Conservation (phyloP, 1,284 basidiomycete genomes). For the Ustilago lituana region DNA sequence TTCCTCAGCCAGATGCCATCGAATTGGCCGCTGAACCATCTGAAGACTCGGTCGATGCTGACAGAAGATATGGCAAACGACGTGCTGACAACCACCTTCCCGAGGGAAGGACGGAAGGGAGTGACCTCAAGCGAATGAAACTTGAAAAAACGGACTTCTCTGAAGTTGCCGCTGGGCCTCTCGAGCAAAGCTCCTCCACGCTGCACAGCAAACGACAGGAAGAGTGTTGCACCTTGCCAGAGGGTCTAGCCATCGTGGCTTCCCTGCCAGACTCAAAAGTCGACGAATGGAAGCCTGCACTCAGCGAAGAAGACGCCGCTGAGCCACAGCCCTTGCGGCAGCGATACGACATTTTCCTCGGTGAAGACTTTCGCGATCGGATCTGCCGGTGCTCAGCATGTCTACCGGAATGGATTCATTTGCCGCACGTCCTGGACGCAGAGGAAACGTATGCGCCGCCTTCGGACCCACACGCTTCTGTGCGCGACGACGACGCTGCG, state of each 20-base stretch:
- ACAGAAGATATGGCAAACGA: slow-evolving; percentile 21
- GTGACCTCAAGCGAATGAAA: slow-evolving; percentile 22
- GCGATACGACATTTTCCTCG: slow-evolving; percentile 62
- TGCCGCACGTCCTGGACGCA: slow-evolving; percentile 66
- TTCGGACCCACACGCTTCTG: slow-evolving; percentile 35
- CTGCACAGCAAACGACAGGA: background rate
- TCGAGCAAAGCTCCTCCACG: background rate
- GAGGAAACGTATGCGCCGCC: slow-evolving; percentile 68
- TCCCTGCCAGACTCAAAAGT: slow-evolving; percentile 20
- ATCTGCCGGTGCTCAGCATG: slow-evolving; percentile 66
- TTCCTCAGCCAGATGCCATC: background rate
- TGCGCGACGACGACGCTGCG: slow-evolving; percentile 50
- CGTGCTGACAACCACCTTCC: slow-evolving; percentile 10
- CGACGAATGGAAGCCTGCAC: slow-evolving; percentile 36
- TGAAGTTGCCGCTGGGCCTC: background rate
- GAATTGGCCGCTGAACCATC: background rate
- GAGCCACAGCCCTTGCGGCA: background rate
- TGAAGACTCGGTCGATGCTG: background rate
- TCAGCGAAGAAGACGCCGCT: slow-evolving; percentile 13
- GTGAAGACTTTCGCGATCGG: slow-evolving; percentile 63
- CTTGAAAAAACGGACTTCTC: background rate
- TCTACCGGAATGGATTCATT: slow-evolving; percentile 30
- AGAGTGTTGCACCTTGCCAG: slow-evolving; percentile 21
- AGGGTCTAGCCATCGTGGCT: slow-evolving; percentile 10
- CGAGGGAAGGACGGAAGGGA: background rate